phyloP scores from a whole-genome alignment of 331 rosid species.

The Acacia pycnantha region DNA sequence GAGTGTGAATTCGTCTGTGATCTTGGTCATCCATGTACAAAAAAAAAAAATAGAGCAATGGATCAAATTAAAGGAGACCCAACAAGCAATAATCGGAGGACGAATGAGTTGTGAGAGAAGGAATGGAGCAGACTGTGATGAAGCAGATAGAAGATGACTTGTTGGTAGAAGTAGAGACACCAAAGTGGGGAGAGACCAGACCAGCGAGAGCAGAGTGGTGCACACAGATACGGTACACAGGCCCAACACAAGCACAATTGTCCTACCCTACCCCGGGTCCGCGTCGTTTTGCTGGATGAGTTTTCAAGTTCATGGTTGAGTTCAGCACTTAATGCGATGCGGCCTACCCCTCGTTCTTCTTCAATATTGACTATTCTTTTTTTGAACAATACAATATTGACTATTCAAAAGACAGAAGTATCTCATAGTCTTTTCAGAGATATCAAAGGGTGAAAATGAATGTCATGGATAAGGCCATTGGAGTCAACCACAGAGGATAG shows the following conservation, averaged over 20 bases:
- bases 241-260: neutral
- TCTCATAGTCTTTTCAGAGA: neutral
- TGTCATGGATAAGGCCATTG: neutral
- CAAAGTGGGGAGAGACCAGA: neutral
- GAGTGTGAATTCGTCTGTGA: slow-evolving; percentile 43
- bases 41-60: slow-evolving; percentile 28
- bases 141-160: slow-evolving; percentile 5
- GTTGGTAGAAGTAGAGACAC: neutral
- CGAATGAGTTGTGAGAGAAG: neutral
- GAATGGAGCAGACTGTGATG: neutral
- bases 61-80: slow-evolving; percentile 17
- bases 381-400: too few relatives aligned
- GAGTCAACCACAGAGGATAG: neutral
- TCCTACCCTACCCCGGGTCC: neutral
- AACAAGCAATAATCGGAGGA: neutral
- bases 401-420: neutral
- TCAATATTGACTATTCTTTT: neutral
- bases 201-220: neutral
- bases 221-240: neutral
- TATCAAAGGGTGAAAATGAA: slow-evolving; percentile 16
- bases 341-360: neutral
- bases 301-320: too few relatives aligned
- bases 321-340: too few relatives aligned
- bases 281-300: too few relatives aligned
- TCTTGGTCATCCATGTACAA: slow-evolving; percentile 50